Evolutionary conservation across 108 stramenopile species (phyloP), one percentile per base, ranked within the genome.

Genomic region (Nannochloropsis salina): DNA sequence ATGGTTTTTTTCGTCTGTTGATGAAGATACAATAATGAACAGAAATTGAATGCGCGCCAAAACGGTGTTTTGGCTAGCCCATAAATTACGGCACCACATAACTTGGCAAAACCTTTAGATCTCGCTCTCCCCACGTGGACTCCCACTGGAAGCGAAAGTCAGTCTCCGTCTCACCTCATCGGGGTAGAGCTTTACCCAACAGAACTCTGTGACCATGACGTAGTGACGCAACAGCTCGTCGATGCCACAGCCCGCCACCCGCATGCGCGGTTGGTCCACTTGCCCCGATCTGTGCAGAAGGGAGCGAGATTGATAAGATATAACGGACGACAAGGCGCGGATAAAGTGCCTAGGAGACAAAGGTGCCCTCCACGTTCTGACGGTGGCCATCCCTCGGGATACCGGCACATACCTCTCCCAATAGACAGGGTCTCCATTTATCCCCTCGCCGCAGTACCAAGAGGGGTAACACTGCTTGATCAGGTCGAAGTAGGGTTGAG

Each of bases 381-480:
- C 31, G 31, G 31, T 31, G 31, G 47, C 47, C 47, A 12, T 15
- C 47, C 47, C 47, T 15, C 47, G 10, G 47, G 12, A 51, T 0
- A 51, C 31, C 31, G 31, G 31, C 31, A 80, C 86, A 18, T 41
- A 82, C 81, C 86, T n/a, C 41, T 86, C 86, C 41, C 82, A 86
- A 80, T 40, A 86, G 20, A 86, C 61, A 40, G 41, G 20, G 82
- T 86, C 44, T 9, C 86, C 86, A 10, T 18, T 40, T 9, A 20
- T 74, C n/a, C 86, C 86, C 9, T 41, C 21, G 11, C 86, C 86
- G 40, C 80, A 81, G 44, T 84, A 80, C 42, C 31, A 86, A 12
- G 81, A 82, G 9, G 86, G 86, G 40, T 86, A 86, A 41, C 81
- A 82, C 22, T 41, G 10, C 41, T 80, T 74, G 86, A 86, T 86